phyloP scores from a whole-genome alignment of 352 stramenopile genomes.

The Phytopythium vexans region DNA sequence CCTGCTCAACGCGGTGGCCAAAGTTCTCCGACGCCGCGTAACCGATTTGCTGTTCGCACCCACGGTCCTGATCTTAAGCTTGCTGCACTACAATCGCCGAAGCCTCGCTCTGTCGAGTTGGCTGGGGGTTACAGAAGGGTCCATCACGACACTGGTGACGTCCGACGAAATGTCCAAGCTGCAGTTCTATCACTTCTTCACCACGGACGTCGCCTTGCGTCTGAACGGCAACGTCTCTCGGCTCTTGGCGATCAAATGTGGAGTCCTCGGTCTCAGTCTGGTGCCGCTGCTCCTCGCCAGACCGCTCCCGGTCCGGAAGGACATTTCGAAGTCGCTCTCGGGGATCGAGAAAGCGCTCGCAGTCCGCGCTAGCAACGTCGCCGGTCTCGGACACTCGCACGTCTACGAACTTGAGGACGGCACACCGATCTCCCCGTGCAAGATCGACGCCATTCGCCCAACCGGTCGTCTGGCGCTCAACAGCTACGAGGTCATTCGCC shows the following conservation, averaged over 20 bases:
- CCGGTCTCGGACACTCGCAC: background rate
- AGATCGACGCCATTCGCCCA: slow-evolving; percentile 2
- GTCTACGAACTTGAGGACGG: slow-evolving; percentile 6
- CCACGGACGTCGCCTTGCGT: slow-evolving; percentile 7
- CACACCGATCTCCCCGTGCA: background rate
- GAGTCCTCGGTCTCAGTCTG: slow-evolving; percentile 6
- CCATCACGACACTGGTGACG: slow-evolving; percentile 4
- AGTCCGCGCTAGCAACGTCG: background rate
- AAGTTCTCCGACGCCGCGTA: slow-evolving; percentile 11
- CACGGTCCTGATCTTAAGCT: slow-evolving; percentile 13
- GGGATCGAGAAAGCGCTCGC: slow-evolving; percentile 4
- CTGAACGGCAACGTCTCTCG: slow-evolving; percentile 9
- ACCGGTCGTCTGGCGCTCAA: background rate
- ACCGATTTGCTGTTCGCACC: slow-evolving; percentile 22
- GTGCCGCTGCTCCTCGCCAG: slow-evolving; percentile 5
- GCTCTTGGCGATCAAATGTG: slow-evolving; percentile 9
- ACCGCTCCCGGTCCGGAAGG: background rate
- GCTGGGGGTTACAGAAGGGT: slow-evolving; percentile 9
- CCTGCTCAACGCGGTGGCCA: slow-evolving; percentile 12
- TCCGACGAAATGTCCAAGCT: slow-evolving; percentile 9
- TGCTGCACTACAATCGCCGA: slow-evolving; percentile 8
- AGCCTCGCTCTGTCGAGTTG: background rate
- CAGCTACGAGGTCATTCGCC: slow-evolving; percentile 1
- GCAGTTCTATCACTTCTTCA: slow-evolving; percentile 9
- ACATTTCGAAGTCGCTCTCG: background rate